Evolutionary conservation across 2,329 filamentous ascomycete genomes (phyloP).

Genomic region (Neocatenulostroma microsporum): DNA sequence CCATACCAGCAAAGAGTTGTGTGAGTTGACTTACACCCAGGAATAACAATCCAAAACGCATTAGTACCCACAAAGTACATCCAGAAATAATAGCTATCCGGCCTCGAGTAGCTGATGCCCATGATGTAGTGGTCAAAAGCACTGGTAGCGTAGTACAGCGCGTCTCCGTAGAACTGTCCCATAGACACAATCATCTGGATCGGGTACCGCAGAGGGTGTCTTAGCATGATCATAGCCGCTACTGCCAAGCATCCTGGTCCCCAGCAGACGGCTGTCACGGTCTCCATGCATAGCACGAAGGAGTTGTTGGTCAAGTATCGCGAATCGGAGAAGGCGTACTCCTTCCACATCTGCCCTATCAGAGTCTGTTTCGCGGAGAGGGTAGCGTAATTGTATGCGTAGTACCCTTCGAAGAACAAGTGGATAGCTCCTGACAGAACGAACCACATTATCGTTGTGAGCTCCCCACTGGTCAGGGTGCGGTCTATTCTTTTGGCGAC

Average conservation of each 20-base stretch:
- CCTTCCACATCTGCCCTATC: slow-evolving; percentile 85
- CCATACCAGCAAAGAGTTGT: background rate
- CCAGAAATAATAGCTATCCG: slow-evolving; percentile 59
- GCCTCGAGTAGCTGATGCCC: slow-evolving; percentile 50
- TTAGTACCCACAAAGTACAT: slow-evolving; percentile 61
- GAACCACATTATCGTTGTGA: slow-evolving; percentile 64
- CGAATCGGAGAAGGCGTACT: slow-evolving; percentile 81
- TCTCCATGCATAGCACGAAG: slow-evolving; percentile 83
- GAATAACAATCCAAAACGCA: slow-evolving; percentile 58
- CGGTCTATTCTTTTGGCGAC: slow-evolving; percentile 49
- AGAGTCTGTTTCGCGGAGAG: slow-evolving; percentile 63
- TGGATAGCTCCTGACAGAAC: slow-evolving; percentile 66
- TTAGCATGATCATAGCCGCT: slow-evolving; percentile 46
- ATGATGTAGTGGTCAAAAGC: slow-evolving; percentile 52
- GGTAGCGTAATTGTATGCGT: slow-evolving; percentile 58
- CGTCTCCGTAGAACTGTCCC: slow-evolving; percentile 57
- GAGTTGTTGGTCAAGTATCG: slow-evolving; percentile 74
- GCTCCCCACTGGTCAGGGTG: slow-evolving; percentile 47
- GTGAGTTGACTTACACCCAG: slow-evolving; percentile 42
- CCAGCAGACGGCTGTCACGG: slow-evolving; percentile 67
- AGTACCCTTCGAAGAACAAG: slow-evolving; percentile 79
- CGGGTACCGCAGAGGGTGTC: slow-evolving; percentile 51
- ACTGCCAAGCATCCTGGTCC: slow-evolving; percentile 54
- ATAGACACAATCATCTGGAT: slow-evolving; percentile 54
- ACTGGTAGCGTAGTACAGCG: slow-evolving; percentile 57